A percentile compares a stretch with the other conserved stretches of the same genome.
Conservation (phyloP, 306 rosid genomes). For the Lathyrus aphaca region DNA sequence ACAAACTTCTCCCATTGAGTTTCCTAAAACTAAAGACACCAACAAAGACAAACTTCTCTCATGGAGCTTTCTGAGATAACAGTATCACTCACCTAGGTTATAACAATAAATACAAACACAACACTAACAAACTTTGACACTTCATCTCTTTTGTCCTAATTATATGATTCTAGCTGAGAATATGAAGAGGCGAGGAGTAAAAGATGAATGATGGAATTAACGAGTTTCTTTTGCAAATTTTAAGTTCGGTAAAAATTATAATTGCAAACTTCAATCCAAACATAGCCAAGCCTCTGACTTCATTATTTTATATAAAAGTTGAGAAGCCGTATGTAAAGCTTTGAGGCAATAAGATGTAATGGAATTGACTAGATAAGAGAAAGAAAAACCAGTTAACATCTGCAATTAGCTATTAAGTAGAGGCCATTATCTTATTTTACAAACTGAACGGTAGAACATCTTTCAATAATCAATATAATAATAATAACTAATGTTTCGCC, state of each 20-base stretch:
- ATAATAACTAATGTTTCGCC: constrained; percentile 29
- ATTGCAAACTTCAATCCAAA: neutral
- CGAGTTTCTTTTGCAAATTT: no score
- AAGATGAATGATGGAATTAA: no score
- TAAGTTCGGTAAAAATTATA: neutral
- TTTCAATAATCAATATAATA: constrained; percentile 21
- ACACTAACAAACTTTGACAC: no score
- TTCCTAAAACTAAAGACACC: no score
- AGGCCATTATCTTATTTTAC: neutral
- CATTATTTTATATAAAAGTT: neutral
- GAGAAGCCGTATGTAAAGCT: neutral
- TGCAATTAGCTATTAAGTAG: neutral
- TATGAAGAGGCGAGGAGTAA: no score
- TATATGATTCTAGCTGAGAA: no score
- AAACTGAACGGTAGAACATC: constrained; percentile 27
- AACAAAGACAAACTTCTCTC: no score
- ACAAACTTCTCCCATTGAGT: no score
- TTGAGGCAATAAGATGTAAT: neutral
- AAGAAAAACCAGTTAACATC: neutral
- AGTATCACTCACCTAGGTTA: no score
- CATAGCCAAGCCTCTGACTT: neutral
- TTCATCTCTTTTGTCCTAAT: no score
- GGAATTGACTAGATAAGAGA: neutral
- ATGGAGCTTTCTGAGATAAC: no score
- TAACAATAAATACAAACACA: no score